Base-by-base conservation (phyloP, 2,329 filamentous ascomycete genomes). In the Fusarium solani-melongenae region DNA sequence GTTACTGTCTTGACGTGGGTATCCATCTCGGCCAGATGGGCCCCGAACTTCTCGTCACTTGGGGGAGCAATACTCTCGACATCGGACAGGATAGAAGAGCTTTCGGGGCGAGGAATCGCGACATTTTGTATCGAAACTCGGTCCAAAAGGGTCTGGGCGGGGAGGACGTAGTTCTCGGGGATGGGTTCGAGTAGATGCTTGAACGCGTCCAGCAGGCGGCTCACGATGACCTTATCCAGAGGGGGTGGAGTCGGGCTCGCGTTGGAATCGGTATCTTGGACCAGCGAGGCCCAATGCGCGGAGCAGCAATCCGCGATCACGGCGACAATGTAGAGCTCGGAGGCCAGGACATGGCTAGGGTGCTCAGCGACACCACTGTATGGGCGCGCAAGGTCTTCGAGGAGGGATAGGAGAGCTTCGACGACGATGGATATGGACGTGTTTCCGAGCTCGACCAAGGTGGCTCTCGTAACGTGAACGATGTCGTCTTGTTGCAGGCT, bases 301-400 rank as follows among this genome's bases (percentile, higher is more conserved):
- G 87, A 86, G 74, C 90, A 92, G 78, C 91, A 93, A 76, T 92
- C 90, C 77, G 90, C 89, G 38, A 91, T 85, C 46, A 93, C 83
- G 56, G 88, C 86, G 58, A 92, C 81, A n/a, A 92, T 83, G 75
- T 91, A 92, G 56, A 91, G 83, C 79, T 93, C 91, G 20, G 91
- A 92, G 55, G 89, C 85, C 34, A 92, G 82, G 60, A 93, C 85
- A 77, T 92, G 89, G 39, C 85, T 82, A 3, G 90, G 90, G 74
- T 91, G 90, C 24, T 83, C 81, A 53, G 85, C 81, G 63, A 89
- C 82, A 57, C 77, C 81, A 69, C 86, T 86, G 77, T 89, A 90
- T 5, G 89, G 87, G 58, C 86, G 86, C 31, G 84, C 83, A 41
- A 92, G 84, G 39, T 91, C 89, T 78, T 92, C 89, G 53, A 92